Evolutionary conservation across 495 filamentous ascomycete genomes (phyloP), one percentile per base, ranked within the genome.

Genomic region (Friedmanniomyces simplex): DNA sequence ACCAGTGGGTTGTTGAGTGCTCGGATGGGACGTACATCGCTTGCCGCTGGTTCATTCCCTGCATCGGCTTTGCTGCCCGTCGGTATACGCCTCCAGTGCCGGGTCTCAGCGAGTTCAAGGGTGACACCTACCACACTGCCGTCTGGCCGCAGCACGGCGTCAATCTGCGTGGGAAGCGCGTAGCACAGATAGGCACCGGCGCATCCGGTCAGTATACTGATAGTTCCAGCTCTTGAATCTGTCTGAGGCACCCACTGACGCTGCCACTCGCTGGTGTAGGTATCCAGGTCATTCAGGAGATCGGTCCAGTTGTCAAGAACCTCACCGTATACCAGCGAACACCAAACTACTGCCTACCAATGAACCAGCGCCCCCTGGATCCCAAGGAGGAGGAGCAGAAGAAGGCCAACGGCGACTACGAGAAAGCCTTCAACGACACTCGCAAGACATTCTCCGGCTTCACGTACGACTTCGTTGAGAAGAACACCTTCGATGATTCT

Each of bases 141-240:
- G 73, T 77, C 63, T 86, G 82, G 82, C 82, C 81, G 0, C 69
- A 77, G 14, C 65, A 74, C 2, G 66, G 67, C 12, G 69, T 82
- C 32, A 71, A 79, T 55, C 64, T 81, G 4, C 66, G 63, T 16
- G 72, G 70, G 28, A 85, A 86, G 62, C 67, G 72, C 2, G 67
- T 72, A 26, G 82, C 78, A 2, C 67, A 82, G 37, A 77, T 86
- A 21, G 82, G 82, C 11, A 84, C 82, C 0, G 82, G 82, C 11
- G 65, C 65, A 18, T 61, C 62, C 1, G 62, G 28, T 32, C 28
- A 32, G 28, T 10, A 32, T 4, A 32, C n/a, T n/a, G n/a, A n/a
- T n/a, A n/a, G n/a, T n/a, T n/a, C n/a, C n/a, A n/a, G n/a, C n/a
- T n/a, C n/a, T n/a, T n/a, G n/a, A n/a, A n/a, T n/a, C 28, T 32